Evolutionary conservation across 2,329 filamentous ascomycete genomes (phyloP).

Genomic region (Colletotrichum paranaense): DNA sequence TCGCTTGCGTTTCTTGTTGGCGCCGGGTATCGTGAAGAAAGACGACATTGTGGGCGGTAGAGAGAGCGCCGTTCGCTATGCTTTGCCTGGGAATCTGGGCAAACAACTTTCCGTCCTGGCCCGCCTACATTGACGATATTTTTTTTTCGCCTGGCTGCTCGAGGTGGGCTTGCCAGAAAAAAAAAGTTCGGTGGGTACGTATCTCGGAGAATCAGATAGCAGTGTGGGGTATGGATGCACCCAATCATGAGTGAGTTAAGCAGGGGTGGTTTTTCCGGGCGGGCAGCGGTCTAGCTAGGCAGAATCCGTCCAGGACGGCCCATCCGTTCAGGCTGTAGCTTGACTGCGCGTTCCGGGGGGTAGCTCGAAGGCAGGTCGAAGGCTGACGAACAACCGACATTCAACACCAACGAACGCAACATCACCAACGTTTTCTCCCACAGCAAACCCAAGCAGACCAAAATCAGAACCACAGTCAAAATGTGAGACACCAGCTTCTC

Average conservation of each 20-base stretch:
- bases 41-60: constrained; percentile 77
- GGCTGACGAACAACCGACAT: constrained; percentile 31
- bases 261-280: constrained; percentile 28
- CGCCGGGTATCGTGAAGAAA: constrained; percentile 91
- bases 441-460: constrained; percentile 12
- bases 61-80: constrained; percentile 21
- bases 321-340: constrained; percentile 53
- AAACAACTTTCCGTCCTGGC: constrained; percentile 40
- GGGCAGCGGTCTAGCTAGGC: constrained; percentile 47
- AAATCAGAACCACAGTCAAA: constrained; percentile 36
- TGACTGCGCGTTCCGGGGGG: constrained; percentile 49
- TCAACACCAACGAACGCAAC: constrained; percentile 14
- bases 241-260: constrained; percentile 10
- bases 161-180: constrained; percentile 43
- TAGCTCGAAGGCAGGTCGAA: constrained; percentile 32
- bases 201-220: constrained; percentile 29
- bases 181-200: constrained; percentile 50
- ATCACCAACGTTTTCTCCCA: constrained; percentile 22
- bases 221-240: constrained; percentile 9
- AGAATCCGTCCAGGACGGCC: constrained; percentile 38
- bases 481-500: constrained; percentile 41
- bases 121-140: constrained; percentile 38
- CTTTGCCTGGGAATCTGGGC: constrained; percentile 35
- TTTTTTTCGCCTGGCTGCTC: constrained; percentile 30
- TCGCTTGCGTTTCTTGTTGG: constrained; percentile 92